Percentiles rank a stretch among this genome's conserved stretches.
Evolutionary conservation across 1,139 yeast genomes (phyloP).

Genomic region (Blastobotrys petasosporus): DNA sequence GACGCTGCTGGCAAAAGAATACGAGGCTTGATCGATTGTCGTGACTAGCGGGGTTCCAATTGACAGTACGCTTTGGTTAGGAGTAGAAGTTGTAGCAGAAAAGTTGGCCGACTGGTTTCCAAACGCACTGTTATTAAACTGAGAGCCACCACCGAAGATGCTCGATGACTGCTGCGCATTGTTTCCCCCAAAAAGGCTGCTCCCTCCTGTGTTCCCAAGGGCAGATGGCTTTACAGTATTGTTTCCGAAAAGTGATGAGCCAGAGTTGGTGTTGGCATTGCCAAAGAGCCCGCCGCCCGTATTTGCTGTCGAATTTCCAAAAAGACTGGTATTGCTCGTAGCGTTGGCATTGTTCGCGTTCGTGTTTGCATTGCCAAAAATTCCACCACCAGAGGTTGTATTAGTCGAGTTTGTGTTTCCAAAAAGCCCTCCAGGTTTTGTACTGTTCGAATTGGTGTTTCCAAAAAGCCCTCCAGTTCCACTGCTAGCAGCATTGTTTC

Average conservation of each 20-base stretch:
- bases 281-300: slow-evolving; percentile 15
- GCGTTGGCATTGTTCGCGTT: slow-evolving; percentile 7
- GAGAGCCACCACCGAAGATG: neutral
- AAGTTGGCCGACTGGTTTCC: neutral
- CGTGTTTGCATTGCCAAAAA: slow-evolving; percentile 19
- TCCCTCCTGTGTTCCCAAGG: slow-evolving; percentile 16
- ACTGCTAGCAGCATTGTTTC: slow-evolving; percentile 1
- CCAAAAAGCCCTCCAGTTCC: slow-evolving; percentile 18
- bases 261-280: slow-evolving; percentile 7
- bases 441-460: slow-evolving; percentile 25
- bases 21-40: slow-evolving; percentile 57
- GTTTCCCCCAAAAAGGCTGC: slow-evolving; percentile 22
- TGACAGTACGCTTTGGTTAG: slow-evolving; percentile 13
- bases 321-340: neutral
- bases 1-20: slow-evolving; percentile 43
- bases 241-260: slow-evolving; percentile 23
- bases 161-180: slow-evolving; percentile 3
- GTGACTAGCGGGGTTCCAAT: slow-evolving; percentile 27
- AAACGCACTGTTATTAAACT: neutral
- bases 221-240: slow-evolving; percentile 23
- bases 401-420: slow-evolving; percentile 19
- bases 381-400: slow-evolving; percentile 13
- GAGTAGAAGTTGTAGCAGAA: slow-evolving; percentile 5
- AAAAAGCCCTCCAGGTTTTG: slow-evolving; percentile 14
- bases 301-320: slow-evolving; percentile 5